Conservation (phyloP, 305 asterid species). For the Fraxinus sp. region DNA sequence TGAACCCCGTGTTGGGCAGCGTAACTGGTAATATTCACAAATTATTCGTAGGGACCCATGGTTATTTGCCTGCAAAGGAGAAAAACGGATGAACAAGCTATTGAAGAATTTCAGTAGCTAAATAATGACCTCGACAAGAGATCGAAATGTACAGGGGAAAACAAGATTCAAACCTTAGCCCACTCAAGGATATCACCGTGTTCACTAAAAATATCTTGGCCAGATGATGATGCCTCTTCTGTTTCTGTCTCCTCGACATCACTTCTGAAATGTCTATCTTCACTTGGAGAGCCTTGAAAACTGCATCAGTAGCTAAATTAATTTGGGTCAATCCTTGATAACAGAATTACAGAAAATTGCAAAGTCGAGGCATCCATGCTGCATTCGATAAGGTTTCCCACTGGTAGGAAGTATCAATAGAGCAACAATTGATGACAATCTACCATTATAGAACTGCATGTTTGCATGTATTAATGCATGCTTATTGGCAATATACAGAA, state of each 20-base stretch:
- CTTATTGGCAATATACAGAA: not conserved
- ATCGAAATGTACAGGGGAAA: conserved; percentile 13
- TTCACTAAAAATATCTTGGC: conserved; percentile 79
- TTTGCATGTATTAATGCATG: not conserved
- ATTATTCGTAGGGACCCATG: conserved; percentile 86
- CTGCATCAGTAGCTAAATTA: conserved; percentile 39
- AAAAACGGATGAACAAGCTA: conserved; percentile 19
- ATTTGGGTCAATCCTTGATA: not conserved
- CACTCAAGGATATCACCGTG: conserved; percentile 84
- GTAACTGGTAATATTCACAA: conserved; percentile 68
- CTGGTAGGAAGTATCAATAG: not conserved
- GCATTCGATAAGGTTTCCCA: not conserved
- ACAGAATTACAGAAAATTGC: conserved; percentile 20
- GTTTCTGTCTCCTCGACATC: conserved; percentile 70
- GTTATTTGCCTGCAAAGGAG: conserved; percentile 61
- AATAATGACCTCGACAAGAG: conserved; percentile 17
- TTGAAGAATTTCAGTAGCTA: conserved; percentile 20
- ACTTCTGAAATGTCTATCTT: conserved; percentile 72
- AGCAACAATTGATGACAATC: not conserved
- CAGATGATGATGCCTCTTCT: conserved; percentile 92
- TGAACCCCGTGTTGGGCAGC: conserved; percentile 77
- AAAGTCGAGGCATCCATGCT: conserved; percentile 3
- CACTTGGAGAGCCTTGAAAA: conserved; percentile 81
- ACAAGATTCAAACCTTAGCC: conserved; percentile 75
- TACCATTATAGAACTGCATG: not conserved